Conservation (phyloP, 139 green algal genomes). For the Zygnema cylindricum region DNA sequence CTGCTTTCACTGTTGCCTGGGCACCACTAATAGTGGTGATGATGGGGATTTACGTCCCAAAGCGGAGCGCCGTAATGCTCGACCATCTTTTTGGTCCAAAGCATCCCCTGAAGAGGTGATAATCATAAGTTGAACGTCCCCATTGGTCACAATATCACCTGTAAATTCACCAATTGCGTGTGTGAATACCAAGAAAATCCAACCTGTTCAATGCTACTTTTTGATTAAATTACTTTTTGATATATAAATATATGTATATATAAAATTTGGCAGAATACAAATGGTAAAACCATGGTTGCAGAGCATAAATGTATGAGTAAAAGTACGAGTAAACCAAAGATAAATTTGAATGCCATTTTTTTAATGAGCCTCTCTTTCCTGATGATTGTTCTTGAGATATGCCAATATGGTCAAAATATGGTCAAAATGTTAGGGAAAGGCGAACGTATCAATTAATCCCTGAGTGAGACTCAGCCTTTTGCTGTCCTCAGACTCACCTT, state of each 20-base stretch:
- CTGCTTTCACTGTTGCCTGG: slow-evolving; percentile 81
- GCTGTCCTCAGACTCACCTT: too few species aligned
- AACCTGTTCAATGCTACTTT: background rate
- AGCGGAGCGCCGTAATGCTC: slow-evolving; percentile 87
- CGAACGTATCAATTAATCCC: background rate
- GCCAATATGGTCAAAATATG: background rate
- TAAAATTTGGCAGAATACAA: too few species aligned
- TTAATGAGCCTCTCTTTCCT: too few species aligned
- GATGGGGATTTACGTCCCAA: slow-evolving; percentile 88
- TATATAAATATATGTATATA: background rate
- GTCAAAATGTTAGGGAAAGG: background rate
- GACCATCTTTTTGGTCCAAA: slow-evolving; percentile 88
- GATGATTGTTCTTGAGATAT: background rate
- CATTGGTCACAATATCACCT: slow-evolving; percentile 62
- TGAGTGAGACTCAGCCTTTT: background rate
- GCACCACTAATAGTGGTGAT: slow-evolving; percentile 93
- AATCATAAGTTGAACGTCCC: slow-evolving; percentile 83
- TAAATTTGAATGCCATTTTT: too few species aligned
- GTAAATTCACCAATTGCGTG: background rate
- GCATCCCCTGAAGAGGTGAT: slow-evolving; percentile 91
- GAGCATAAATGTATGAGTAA: background rate
- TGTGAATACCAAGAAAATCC: background rate
- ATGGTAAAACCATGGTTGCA: background rate
- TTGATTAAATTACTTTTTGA: background rate
- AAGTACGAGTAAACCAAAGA: background rate